Evolutionary conservation across 306 rosid species (phyloP).

Genomic region (Cercis canadensis): DNA sequence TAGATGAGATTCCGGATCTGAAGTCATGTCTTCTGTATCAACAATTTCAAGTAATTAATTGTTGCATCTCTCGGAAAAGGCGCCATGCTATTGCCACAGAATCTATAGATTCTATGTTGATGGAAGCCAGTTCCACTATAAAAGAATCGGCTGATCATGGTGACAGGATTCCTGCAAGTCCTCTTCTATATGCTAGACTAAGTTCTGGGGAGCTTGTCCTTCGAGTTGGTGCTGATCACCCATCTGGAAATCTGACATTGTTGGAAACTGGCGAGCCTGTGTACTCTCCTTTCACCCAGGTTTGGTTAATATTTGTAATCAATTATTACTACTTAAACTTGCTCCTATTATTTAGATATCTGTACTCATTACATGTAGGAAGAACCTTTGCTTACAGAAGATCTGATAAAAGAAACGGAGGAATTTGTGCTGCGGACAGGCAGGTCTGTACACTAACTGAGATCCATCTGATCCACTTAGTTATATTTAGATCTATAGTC

Average conservation of each 20-base stretch:
- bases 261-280: conserved; percentile 97
- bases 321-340: conserved; percentile 14
- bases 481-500: conserved; percentile 32
- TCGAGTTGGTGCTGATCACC: conserved; percentile 80
- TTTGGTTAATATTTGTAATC: conserved; percentile 47
- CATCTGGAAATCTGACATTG: conserved; percentile 66
- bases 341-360: conserved; percentile 35
- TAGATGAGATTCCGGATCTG: conserved; percentile 88
- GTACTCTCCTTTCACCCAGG: conserved; percentile 94
- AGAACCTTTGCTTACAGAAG: conserved; percentile 97
- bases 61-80: conserved; percentile 89
- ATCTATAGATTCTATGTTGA: conserved; percentile 69
- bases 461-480: conserved; percentile 30
- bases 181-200: conserved; percentile 73
- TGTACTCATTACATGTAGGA: conserved; percentile 63
- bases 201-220: conserved; percentile 84
- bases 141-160: conserved; percentile 47
- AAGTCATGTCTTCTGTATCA: conserved; percentile 86
- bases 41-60: conserved; percentile 87
- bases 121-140: conserved; percentile 59
- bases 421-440: conserved; percentile 99
- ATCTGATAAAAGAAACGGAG: conserved; percentile 90
- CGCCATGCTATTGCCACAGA: conserved; percentile 71
- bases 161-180: conserved; percentile 45
- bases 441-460: conserved; percentile 63